Conservation (phyloP, 1,139 yeast species). For the Ashbya aceris region DNA sequence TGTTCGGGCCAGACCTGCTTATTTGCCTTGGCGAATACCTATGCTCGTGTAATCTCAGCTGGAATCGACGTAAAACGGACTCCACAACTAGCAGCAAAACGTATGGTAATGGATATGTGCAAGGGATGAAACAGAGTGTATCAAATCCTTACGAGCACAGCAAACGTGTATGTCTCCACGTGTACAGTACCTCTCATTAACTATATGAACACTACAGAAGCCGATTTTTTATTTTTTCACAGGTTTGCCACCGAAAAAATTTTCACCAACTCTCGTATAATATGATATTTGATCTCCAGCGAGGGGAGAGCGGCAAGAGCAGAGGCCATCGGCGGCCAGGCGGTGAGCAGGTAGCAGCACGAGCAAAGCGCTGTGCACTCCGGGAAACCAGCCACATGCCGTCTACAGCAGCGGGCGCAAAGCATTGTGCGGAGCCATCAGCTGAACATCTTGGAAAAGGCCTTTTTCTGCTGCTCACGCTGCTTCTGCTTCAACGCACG, state of each 20-base stretch:
- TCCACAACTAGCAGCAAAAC: too few relatives aligned
- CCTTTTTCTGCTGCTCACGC: constrained; percentile 67
- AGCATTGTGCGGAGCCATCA: neutral
- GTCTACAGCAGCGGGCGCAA: too few relatives aligned
- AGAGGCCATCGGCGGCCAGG: too few relatives aligned
- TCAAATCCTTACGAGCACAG: constrained; percentile 1
- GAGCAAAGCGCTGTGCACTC: too few relatives aligned
- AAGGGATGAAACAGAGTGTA: neutral
- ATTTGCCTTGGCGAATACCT: too few relatives aligned
- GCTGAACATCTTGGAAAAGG: constrained; percentile 73
- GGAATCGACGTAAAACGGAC: too few relatives aligned
- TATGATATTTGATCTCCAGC: neutral
- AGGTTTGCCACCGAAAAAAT: constrained; percentile 5
- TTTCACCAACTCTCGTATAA: neutral
- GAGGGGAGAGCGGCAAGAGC: too few relatives aligned
- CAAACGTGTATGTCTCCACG: constrained; percentile 2
- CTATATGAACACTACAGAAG: neutral
- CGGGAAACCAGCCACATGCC: too few relatives aligned
- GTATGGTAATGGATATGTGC: too few relatives aligned
- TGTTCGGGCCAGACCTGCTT: too few relatives aligned
- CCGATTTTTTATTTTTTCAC: neutral
- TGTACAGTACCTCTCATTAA: neutral
- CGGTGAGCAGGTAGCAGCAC: too few relatives aligned
- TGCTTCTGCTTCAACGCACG: constrained; percentile 45
- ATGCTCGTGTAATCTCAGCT: too few relatives aligned